Evolutionary conservation across 2,329 filamentous ascomycete genomes (phyloP), one percentile per base, ranked within the genome.

Genomic region (Cladosporium velox): DNA sequence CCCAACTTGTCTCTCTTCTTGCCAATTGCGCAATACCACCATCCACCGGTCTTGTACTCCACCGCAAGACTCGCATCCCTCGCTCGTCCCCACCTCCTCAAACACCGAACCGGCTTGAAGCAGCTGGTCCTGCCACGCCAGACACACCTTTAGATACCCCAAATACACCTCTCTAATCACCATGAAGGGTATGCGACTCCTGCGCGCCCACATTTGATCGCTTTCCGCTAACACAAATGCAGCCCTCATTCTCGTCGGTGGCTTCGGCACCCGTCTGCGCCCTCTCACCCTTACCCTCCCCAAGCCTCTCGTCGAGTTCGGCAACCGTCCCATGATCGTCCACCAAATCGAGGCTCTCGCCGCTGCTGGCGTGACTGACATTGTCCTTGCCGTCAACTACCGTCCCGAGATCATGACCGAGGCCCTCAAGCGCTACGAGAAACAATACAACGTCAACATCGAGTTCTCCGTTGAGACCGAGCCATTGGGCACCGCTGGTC

Each of bases 221-320:
- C 68, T 69, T 68, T 67, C 64, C 15, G 41, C 28, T 26, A 18
- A 59, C 51, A 68, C 66, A 11, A 34, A 52, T 57, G 38, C 77
- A 97, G 93, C 93, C 84, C 90, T 97, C 79, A 97, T 97, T 90
- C 93, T 98, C 79, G 95, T 98, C 82, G 95, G 95, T 84, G 95
- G 94, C 81, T 99, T 97, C 82, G 94, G 94, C 84, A 99, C 94
- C 81, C 93, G 94, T 82, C 90, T 99, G 77, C 91, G 94, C 79
- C 94, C 94, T 85, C 88, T 98, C 78, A 99, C 94, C 74, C 88
- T 99, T 77, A 97, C 95, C 61, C 91, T 97, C 72, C 94, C 94
- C 69, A 99, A 98, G 83, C 94, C 95, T 71, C 87, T 99, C 73
- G 95, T 99, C 77, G 94, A 99, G 83, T 99, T 99, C 77, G 93